A percentile compares a stretch with the other conserved stretches of the same genome.
Evolutionary conservation across 257 asterid species (phyloP).

Genomic region (Penstemon newberryi): DNA sequence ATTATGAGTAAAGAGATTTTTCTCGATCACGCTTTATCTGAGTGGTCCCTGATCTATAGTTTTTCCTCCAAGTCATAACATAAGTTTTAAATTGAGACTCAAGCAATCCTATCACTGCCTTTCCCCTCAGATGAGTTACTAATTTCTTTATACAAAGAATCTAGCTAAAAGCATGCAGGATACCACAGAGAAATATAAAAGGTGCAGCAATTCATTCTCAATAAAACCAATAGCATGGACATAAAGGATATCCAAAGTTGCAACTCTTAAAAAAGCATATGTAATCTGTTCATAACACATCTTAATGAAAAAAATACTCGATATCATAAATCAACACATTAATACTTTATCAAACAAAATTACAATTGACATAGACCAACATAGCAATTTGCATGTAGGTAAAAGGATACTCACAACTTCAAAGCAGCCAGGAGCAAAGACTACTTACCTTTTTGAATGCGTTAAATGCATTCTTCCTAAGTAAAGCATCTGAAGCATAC

Average conservation of each 20-base stretch:
- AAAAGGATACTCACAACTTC: constrained; percentile 11
- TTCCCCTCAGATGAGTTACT: neutral
- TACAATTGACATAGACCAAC: constrained; percentile 11
- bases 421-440: constrained; percentile 22
- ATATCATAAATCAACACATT: constrained; percentile 1
- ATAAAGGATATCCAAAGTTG: too few relatives aligned
- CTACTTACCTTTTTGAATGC: constrained; percentile 60
- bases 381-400: constrained; percentile 1
- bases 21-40: constrained; percentile 3
- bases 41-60: neutral
- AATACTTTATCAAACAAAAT: neutral
- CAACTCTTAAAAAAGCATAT: too few relatives aligned
- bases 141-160: neutral
- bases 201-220: constrained; percentile 9
- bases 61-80: constrained; percentile 2
- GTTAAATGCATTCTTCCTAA: constrained; percentile 66
- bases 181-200: neutral
- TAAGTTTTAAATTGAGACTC: neutral
- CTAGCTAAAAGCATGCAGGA: constrained; percentile 13
- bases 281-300: too few relatives aligned
- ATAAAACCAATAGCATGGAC: neutral
- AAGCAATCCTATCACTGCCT: neutral
- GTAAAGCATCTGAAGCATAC: constrained; percentile 61
- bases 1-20: neutral
- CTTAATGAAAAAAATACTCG: neutral